Evolutionary conservation across 2,329 filamentous ascomycete species (phyloP).

Genomic region (Pseudogymnoascus sp.): DNA sequence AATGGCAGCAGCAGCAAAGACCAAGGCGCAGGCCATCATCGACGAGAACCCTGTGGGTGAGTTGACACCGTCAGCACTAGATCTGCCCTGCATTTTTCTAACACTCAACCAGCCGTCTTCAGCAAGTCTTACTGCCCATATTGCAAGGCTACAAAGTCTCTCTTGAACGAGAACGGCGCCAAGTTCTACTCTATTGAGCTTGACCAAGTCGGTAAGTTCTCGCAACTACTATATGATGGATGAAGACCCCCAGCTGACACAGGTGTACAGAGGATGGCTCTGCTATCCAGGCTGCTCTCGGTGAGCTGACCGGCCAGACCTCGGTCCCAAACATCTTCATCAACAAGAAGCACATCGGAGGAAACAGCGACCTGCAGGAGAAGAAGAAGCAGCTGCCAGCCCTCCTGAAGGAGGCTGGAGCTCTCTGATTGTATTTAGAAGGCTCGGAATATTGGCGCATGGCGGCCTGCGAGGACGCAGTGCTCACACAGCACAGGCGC

Average conservation of each 20-base stretch:
- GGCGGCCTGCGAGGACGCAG: not conserved
- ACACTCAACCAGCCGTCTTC: slow-evolving; percentile 63
- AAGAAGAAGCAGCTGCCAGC: slow-evolving; percentile 55
- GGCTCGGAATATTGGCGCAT: not conserved
- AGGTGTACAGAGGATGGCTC: slow-evolving; percentile 60
- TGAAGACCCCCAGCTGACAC: not conserved
- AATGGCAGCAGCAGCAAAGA: slow-evolving; percentile 74
- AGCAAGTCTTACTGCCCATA: slow-evolving; percentile 96
- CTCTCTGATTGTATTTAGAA: slow-evolving; percentile 37
- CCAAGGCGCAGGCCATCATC: slow-evolving; percentile 79
- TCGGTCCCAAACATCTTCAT: slow-evolving; percentile 98
- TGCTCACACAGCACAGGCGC: not conserved
- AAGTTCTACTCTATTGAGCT: slow-evolving; percentile 73
- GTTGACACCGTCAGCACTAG: slow-evolving; percentile 25
- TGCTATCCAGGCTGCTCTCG: slow-evolving; percentile 75
- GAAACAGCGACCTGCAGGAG: slow-evolving; percentile 80
- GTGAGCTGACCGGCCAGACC: slow-evolving; percentile 70
- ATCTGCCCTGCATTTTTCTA: not conserved
- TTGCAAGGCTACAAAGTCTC: slow-evolving; percentile 70
- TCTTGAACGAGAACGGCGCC: slow-evolving; percentile 60
- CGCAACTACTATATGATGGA: not conserved
- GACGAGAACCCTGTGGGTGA: slow-evolving; percentile 77
- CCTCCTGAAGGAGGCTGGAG: slow-evolving; percentile 56
- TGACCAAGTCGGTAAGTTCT: slow-evolving; percentile 66
- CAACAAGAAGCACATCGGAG: slow-evolving; percentile 81